phyloP scores from a whole-genome alignment of 1,284 basidiomycete genomes.

The Rhodotorula sp. region DNA sequence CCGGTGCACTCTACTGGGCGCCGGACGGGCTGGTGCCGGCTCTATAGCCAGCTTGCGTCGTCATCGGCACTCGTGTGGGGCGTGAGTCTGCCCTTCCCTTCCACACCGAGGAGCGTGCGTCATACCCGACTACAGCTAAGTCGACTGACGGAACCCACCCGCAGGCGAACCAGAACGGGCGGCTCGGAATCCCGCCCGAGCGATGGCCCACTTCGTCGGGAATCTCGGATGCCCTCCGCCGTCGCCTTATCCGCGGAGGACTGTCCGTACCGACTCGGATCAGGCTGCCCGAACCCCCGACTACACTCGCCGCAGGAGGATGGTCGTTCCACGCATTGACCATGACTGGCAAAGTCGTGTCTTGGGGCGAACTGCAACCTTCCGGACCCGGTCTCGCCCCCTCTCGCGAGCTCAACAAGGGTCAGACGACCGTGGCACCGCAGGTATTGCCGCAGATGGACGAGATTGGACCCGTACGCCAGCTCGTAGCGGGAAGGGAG shows the following conservation, averaged over 20 bases:
- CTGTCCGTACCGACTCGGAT: conserved; percentile 32
- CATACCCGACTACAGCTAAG: not conserved
- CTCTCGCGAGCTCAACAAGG: conserved; percentile 8
- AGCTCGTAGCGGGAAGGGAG: conserved; percentile 31
- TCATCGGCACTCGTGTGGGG: conserved; percentile 25
- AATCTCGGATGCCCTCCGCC: conserved; percentile 4
- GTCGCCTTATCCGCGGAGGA: conserved; percentile 22
- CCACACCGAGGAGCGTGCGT: not conserved
- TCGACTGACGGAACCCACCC: not conserved
- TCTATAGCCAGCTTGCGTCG: conserved; percentile 11
- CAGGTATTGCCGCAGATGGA: conserved; percentile 19
- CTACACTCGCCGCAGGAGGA: conserved; percentile 28
- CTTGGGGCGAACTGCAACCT: conserved; percentile 31
- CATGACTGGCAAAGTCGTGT: conserved; percentile 16
- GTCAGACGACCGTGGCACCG: conserved; percentile 1
- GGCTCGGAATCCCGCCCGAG: conserved; percentile 1
- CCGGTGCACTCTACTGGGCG: conserved; percentile 20
- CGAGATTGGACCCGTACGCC: conserved; percentile 22
- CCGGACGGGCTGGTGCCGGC: conserved; percentile 15
- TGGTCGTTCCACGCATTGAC: conserved; percentile 37
- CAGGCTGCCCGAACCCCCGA: conserved; percentile 17
- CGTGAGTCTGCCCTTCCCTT: not conserved
- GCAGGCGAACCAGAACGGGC: conserved; percentile 1
- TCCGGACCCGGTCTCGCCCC: conserved; percentile 1
- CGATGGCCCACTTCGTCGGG: conserved; percentile 21